Evolutionary conservation across 148 eudicot genomes (phyloP).

Genomic region (Dianthus caryophyllus): DNA sequence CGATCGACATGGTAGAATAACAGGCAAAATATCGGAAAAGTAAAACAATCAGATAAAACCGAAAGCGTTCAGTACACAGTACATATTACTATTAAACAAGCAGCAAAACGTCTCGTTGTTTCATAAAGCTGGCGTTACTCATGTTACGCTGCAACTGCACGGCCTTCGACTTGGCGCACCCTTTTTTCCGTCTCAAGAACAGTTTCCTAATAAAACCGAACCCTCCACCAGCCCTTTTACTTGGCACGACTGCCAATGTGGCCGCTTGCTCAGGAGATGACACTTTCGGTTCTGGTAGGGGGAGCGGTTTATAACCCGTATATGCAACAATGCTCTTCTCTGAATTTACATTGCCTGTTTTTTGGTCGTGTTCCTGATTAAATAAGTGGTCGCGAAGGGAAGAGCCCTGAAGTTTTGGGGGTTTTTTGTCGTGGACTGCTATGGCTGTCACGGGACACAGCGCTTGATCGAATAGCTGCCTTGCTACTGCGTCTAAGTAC

Average conservation of each 20-base stretch:
- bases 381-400: slow-evolving; percentile 61
- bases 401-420: slow-evolving; percentile 30
- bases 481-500: slow-evolving; percentile 35
- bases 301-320: slow-evolving; percentile 2
- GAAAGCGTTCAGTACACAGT: too few species aligned
- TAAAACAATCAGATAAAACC: too few species aligned
- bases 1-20: too few species aligned
- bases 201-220: slow-evolving; percentile 58
- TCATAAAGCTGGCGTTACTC: slow-evolving; percentile 17
- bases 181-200: slow-evolving; percentile 56
- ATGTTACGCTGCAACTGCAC: slow-evolving; percentile 32
- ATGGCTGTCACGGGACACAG: slow-evolving; percentile 20
- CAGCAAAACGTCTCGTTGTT: slow-evolving; percentile 25
- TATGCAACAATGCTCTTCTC: slow-evolving; percentile 14
- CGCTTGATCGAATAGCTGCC: slow-evolving; percentile 46
- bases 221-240: slow-evolving; percentile 50
- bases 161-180: slow-evolving; percentile 36
- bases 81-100: slow-evolving; percentile 4
- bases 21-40: too few species aligned
- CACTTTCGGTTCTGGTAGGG: slow-evolving; percentile 12
- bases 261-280: slow-evolving; percentile 24
- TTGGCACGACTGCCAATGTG: slow-evolving; percentile 46
- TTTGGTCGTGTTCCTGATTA: slow-evolving; percentile 38
- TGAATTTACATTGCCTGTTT: slow-evolving; percentile 22
- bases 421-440: slow-evolving; percentile 16